Base-by-base conservation (phyloP, 257 asterid genomes). In the Haberlea rhodopensis region DNA sequence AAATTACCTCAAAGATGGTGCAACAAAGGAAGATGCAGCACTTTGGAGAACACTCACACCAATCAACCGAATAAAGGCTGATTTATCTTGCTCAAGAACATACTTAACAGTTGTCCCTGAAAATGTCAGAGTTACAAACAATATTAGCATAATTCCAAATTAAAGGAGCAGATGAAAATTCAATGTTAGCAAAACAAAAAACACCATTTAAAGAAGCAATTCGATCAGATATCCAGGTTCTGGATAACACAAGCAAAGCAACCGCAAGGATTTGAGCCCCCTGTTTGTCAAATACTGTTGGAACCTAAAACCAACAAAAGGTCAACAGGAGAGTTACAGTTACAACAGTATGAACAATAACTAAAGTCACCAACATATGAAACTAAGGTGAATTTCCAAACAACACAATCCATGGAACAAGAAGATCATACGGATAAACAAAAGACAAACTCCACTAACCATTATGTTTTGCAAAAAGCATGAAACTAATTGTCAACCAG, bases 151-250 rank as follows among this genome's bases (percentile, higher is more conserved):
- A 58, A 29, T 46, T 37, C 52, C 56, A 66, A 66, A 37, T 56
- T 63, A 56, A 70, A 69, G 67, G 60, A 24, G 7, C 61, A 61
- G 52, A 70, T 62, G 63, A 74, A 53, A 78, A 51, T 13, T 18
- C 25, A 67, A 72, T 3, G 32, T 53, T 61, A 62, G 71, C 29
- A 57, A 34, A 52, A 24, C 21, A 67, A 37, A 54, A 37, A 43
- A 52, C 77, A 90, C 99, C 99, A 84, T 94, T 94, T 66, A 94
- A 74, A 71, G 99, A 90, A 68, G 99, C 99, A 71, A 94, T 94
- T 62, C 97, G 95, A 67, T 94, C 99, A 53, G 99, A 87, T 73
- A 94, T 81, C 95, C 91, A 87, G 8, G 99, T 94, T 76, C 99
- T 90, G 63, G 97, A 87, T 59, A 87, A 69, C 72, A 94, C 99